These are phyloP conservation scores for Fusarium fracticaudum DNA, from an alignment of 2,329 filamentous ascomycete species.

Conservation along the genomic window DNA sequence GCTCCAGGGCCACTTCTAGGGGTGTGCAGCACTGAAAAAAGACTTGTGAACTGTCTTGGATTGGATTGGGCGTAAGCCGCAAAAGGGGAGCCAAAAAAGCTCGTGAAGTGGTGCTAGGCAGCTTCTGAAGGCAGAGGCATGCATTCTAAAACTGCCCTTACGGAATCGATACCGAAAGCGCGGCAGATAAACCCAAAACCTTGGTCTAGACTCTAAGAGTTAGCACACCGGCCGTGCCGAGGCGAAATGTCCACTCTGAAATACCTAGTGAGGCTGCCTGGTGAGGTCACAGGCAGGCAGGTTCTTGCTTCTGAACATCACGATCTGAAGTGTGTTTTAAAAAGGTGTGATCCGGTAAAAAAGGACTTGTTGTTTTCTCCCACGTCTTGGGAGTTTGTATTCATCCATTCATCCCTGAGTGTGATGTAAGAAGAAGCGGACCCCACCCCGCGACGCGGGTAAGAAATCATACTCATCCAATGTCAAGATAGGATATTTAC, in stretches of 20 bases:
- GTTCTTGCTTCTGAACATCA: not conserved
- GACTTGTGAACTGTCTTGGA: not conserved
- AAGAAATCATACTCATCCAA: conserved; percentile 19
- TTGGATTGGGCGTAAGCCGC: not conserved
- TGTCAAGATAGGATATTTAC: conserved; percentile 26
- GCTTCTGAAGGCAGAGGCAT: not conserved
- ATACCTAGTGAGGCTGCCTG: not conserved
- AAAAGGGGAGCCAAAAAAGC: conserved; percentile 10
- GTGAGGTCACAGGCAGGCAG: conserved; percentile 1
- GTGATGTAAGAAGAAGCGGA: conserved; percentile 31
- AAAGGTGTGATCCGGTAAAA: conserved; percentile 25
- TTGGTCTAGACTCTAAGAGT: conserved; percentile 5
- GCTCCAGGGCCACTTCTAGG: not conserved
- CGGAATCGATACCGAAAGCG: conserved; percentile 40
- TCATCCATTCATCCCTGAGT: conserved; percentile 18
- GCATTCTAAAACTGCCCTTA: conserved; percentile 31
- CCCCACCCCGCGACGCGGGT: conserved; percentile 11
- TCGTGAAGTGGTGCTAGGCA: conserved; percentile 13
- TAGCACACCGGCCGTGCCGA: conserved; percentile 24
- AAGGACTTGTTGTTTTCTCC: not conserved
- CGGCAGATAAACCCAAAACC: conserved; percentile 38
- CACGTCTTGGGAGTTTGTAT: not conserved
- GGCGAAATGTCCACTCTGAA: not conserved
- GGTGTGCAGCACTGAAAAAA: not conserved
- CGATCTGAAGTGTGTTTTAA: not conserved